phyloP scores from a whole-genome alignment of 305 asterid species.

The Solanum chacoense region DNA sequence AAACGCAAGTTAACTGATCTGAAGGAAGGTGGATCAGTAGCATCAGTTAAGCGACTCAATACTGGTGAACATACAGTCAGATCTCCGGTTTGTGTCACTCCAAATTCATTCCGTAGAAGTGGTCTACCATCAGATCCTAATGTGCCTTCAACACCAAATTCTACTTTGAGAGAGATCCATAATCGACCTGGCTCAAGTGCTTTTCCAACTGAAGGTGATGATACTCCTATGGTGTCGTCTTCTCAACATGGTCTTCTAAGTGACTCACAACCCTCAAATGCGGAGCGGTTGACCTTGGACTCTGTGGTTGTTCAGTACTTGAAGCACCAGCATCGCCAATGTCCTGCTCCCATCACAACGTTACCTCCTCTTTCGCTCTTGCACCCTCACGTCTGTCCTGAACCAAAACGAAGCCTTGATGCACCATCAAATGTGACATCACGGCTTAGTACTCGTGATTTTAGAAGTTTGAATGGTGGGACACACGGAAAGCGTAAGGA shows the following conservation, averaged over 20 bases:
- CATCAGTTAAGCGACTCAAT: constrained; percentile 63
- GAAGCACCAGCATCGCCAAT: constrained; percentile 98
- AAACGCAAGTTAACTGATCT: constrained; percentile 71
- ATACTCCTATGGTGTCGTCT: constrained; percentile 30
- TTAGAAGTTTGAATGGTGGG: constrained; percentile 67
- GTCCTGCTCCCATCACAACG: constrained; percentile 98
- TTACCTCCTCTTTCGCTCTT: constrained; percentile 94
- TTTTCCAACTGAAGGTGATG: constrained; percentile 45
- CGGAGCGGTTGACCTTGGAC: constrained; percentile 78
- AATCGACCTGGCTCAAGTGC: constrained; percentile 26
- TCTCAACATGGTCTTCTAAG: constrained; percentile 43
- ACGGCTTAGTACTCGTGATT: constrained; percentile 87
- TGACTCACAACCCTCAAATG: constrained; percentile 53
- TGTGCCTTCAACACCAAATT: constrained; percentile 33
- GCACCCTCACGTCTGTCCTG: constrained; percentile 98
- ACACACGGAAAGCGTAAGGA: constrained; percentile 85
- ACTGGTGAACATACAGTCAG: constrained; percentile 50
- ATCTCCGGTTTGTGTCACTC: constrained; percentile 51
- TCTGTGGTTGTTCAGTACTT: constrained; percentile 88
- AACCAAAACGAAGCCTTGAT: constrained; percentile 82
- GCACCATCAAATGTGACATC: constrained; percentile 92
- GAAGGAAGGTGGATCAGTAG: constrained; percentile 40
- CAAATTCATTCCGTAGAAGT: constrained; percentile 37
- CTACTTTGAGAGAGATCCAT: constrained; percentile 39
- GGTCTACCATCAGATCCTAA: constrained; percentile 50